Percentiles rank a stretch among this genome's conserved stretches.
Evolutionary conservation across 1,139 yeast genomes (phyloP).

Genomic region (Kodamaea suecica): DNA sequence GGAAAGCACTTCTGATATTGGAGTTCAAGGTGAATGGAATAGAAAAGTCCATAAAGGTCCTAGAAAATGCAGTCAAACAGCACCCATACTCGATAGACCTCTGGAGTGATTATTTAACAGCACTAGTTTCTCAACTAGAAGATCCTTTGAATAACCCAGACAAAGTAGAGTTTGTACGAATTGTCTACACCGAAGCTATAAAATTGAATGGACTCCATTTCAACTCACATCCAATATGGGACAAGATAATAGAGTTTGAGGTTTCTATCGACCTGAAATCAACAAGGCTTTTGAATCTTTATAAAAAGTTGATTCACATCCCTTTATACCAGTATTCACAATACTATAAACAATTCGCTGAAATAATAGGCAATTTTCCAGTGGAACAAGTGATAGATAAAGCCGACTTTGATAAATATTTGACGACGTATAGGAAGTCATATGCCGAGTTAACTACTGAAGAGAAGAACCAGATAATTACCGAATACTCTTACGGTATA

Average conservation of each 20-base stretch:
- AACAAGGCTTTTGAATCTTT: conserved; percentile 28
- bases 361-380: conserved; percentile 21
- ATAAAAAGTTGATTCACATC: conserved; percentile 42
- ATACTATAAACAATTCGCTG: conserved; percentile 52
- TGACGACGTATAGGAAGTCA: not conserved
- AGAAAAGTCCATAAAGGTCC: conserved; percentile 43
- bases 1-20: conserved; percentile 58
- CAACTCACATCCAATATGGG: conserved; percentile 65
- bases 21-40: conserved; percentile 55
- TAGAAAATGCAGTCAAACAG: conserved; percentile 45
- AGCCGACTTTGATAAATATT: not conserved
- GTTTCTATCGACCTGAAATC: conserved; percentile 18
- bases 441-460: not conserved
- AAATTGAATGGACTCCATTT: conserved; percentile 52
- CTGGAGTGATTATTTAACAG: conserved; percentile 63
- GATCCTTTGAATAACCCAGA: conserved; percentile 16
- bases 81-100: conserved; percentile 60
- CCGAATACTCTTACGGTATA: conserved; percentile 39
- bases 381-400: conserved; percentile 1
- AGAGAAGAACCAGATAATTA: conserved; percentile 38
- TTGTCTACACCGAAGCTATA: conserved; percentile 36
- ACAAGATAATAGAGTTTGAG: conserved; percentile 53
- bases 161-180: conserved; percentile 2
- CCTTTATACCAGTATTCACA: conserved; percentile 73
- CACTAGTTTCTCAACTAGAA: conserved; percentile 38